Evolutionary conservation across 139 green algal genomes (phyloP).

Genomic region (Coelastrella sp.): DNA sequence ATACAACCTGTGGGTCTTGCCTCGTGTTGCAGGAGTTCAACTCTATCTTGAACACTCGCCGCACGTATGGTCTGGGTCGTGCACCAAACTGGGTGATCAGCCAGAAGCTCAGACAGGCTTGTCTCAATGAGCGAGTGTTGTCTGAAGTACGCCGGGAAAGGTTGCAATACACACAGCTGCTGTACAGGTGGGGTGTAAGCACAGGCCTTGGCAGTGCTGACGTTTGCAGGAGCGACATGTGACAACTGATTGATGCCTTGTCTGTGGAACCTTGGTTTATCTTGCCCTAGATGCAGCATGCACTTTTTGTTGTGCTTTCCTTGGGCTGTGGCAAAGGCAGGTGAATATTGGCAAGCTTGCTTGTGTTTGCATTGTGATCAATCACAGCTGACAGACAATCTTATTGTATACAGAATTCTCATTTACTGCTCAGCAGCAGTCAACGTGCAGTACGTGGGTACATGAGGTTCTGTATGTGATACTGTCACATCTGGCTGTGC

Average conservation of each 20-base stretch:
- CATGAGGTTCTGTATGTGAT: too few relatives aligned
- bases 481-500: too few relatives aligned
- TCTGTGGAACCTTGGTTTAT: background rate
- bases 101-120: background rate
- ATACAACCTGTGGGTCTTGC: background rate
- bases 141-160: background rate
- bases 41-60: background rate
- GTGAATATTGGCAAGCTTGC: too few relatives aligned
- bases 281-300: too few relatives aligned
- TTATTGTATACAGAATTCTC: too few relatives aligned
- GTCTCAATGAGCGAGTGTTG: slow-evolving; percentile 22
- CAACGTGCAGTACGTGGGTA: too few relatives aligned
- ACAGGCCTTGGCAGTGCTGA: background rate
- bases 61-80: background rate
- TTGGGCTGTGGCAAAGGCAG: too few relatives aligned
- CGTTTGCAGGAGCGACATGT: background rate
- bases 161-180: slow-evolving; percentile 35
- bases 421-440: too few relatives aligned
- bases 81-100: background rate
- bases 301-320: too few relatives aligned
- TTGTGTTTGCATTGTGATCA: too few relatives aligned
- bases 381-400: too few relatives aligned
- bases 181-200: slow-evolving; percentile 14
- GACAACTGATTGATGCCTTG: background rate
- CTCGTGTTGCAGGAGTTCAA: background rate